Evolutionary conservation across 768 basidiomycete genomes (phyloP).

Genomic region (Pleurotus giganteus): DNA sequence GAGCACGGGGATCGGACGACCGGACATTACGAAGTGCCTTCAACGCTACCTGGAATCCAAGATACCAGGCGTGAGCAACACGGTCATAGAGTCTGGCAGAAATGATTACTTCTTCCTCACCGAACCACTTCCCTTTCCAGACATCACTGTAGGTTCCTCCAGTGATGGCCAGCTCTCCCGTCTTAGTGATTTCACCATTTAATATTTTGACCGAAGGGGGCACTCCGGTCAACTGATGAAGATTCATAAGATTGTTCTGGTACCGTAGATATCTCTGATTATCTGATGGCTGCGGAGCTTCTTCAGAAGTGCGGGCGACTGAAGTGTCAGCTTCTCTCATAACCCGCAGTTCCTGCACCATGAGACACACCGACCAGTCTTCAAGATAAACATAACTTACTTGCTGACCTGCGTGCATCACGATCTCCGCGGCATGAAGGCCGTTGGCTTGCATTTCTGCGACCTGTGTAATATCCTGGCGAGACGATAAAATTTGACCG

Average conservation of each 20-base stretch:
- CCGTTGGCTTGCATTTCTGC: constrained; percentile 38
- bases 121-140: constrained; percentile 53
- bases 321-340: constrained; percentile 9
- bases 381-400: constrained; percentile 23
- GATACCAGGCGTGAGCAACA: background rate
- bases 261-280: constrained; percentile 38
- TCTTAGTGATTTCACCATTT: constrained; percentile 47
- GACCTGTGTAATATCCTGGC: constrained; percentile 34
- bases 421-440: constrained; percentile 36
- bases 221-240: constrained; percentile 51
- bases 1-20: constrained; percentile 38
- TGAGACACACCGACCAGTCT: background rate
- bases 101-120: constrained; percentile 43
- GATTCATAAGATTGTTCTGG: constrained; percentile 42
- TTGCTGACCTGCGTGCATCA: constrained; percentile 56
- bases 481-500: constrained; percentile 34
- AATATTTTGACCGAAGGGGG: constrained; percentile 52
- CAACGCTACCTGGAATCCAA: constrained; percentile 46
- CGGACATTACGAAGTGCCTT: constrained; percentile 51
- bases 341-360: constrained; percentile 6
- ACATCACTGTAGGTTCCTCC: constrained; percentile 57
- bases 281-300: constrained; percentile 18
- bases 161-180: constrained; percentile 37
- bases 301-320: constrained; percentile 17
- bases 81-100: background rate